Evolutionary conservation across 805 yeast species (phyloP), one percentile per base, ranked within the genome.

Genomic region (Candida namnaoensis): DNA sequence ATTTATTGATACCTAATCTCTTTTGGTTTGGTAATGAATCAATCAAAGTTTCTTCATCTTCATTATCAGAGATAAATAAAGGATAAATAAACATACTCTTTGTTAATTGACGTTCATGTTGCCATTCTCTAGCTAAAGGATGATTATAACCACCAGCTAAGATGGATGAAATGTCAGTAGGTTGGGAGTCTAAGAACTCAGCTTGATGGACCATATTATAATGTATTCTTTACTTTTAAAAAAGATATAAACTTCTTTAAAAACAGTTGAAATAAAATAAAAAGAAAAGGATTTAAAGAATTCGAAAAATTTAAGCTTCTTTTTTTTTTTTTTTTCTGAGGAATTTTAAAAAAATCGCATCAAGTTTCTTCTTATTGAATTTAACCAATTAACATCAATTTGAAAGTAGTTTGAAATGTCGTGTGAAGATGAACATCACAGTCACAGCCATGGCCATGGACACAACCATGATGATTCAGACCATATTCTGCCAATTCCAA

Each of bases 71-170:
- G 41, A 93, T 72, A 58, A 93, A 93, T 19, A 93, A 70, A 12
- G 99, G 99, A 66, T 84, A 90, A 46, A 93, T 88, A 57, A 93
- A 82, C 95, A 87, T 85, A 59, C 75, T 81, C 62, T 93, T 93
- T 30, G 82, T 72, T 42, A 93, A 71, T 60, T 80, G 91, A 52
- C 88, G 75, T 58, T 82, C 91, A 50, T 74, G 75, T 62, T 93
- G 99, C 99, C 99, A 93, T 58, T 76, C 80, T 53, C 99, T 75
- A 19, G 87, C 57, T 37, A 91, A 70, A 1, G 96, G 95, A 55
- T 90, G 95, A 61, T 86, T 85, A 65, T 90, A 93, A 4, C 98
- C 97, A 45, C 98, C 96, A 47, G 93, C 91, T 36, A 93, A 70
- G 35, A 93, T 67, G 7, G 95, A 84, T 12, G 88, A 72, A 46